phyloP scores from a whole-genome alignment of 495 filamentous ascomycete genomes.

The Lasiosphaeria ovina region DNA sequence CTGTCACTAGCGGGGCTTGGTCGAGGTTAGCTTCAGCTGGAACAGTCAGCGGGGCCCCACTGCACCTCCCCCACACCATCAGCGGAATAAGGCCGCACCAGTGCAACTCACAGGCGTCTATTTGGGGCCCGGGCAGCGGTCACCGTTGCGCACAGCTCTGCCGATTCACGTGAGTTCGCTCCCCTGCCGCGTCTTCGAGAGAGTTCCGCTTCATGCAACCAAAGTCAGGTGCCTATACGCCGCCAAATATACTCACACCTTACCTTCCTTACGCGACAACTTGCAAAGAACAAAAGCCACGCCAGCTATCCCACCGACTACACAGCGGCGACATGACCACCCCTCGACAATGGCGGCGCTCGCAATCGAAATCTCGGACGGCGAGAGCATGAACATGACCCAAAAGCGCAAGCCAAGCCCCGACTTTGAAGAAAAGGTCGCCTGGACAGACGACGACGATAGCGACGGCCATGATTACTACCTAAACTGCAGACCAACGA shows the following conservation, averaged over 20 bases:
- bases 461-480: constrained; percentile 33
- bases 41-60: too few species aligned
- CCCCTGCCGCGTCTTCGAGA: neutral
- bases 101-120: too few species aligned
- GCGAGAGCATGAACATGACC: constrained; percentile 11
- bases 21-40: too few species aligned
- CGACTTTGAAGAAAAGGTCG: constrained; percentile 34
- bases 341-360: constrained; percentile 15
- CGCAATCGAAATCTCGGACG: constrained; percentile 25
- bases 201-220: neutral
- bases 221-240: neutral
- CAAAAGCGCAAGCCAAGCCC: constrained; percentile 28
- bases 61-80: too few species aligned
- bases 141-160: too few species aligned
- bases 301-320: neutral
- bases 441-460: constrained; percentile 43
- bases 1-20: too few species aligned
- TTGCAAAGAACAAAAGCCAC: too few species aligned
- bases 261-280: neutral
- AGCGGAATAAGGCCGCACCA: too few species aligned
- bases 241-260: neutral
- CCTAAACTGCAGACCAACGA: constrained; percentile 20
- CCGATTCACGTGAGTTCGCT: neutral
- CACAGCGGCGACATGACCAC: constrained; percentile 4
- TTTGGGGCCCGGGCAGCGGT: too few species aligned